Conservation (phyloP, 2,329 filamentous ascomycete genomes). For the Neonectria sp. region DNA sequence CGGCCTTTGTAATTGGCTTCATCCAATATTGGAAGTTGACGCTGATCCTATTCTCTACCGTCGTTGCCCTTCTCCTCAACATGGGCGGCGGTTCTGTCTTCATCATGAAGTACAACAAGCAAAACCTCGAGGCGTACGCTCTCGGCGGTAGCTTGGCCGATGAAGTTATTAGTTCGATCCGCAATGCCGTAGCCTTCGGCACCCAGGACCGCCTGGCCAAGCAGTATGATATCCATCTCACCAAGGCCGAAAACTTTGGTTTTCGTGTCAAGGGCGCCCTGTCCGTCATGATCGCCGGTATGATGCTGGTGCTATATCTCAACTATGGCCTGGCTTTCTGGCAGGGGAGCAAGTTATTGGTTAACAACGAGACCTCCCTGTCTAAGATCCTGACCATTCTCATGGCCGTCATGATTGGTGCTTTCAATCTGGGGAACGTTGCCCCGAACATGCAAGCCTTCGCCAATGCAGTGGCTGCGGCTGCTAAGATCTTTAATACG, state of each 20-base stretch:
- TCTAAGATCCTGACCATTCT: constrained; percentile 86
- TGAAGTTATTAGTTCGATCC: constrained; percentile 93
- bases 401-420: constrained; percentile 92
- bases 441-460: constrained; percentile 91
- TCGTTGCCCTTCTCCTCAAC: constrained; percentile 82
- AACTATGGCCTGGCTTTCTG: constrained; percentile 93
- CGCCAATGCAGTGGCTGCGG: constrained; percentile 85
- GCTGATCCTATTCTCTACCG: constrained; percentile 85
- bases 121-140: constrained; percentile 84
- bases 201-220: constrained; percentile 92
- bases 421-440: constrained; percentile 91
- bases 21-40: constrained; percentile 94
- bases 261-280: constrained; percentile 81
- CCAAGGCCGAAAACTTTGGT: constrained; percentile 81
- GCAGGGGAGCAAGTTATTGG: constrained; percentile 84
- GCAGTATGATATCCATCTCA: constrained; percentile 85
- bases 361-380: constrained; percentile 75
- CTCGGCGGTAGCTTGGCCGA: constrained; percentile 90
- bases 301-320: constrained; percentile 88
- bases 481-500: constrained; percentile 92
- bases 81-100: constrained; percentile 83
- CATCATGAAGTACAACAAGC: constrained; percentile 86
- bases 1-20: constrained; percentile 93
- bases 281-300: constrained; percentile 83
- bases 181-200: constrained; percentile 93